A percentile compares a stretch with the other conserved stretches of the same genome.
These are phyloP conservation scores for Kluyveromyces nonfermentans DNA, from an alignment of 805 yeast genomes.

Conservation along the genomic window DNA sequence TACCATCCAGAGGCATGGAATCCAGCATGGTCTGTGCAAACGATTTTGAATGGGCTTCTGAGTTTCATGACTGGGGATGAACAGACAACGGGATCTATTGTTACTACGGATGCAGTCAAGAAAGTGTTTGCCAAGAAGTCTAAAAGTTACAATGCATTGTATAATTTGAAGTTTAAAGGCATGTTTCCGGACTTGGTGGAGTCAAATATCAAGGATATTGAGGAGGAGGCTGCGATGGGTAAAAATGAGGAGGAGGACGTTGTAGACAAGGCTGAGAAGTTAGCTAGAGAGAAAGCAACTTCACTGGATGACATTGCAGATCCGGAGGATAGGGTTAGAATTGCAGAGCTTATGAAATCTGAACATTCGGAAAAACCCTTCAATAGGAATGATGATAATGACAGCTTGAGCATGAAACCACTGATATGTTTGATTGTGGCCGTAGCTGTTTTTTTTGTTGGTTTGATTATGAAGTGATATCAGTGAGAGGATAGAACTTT, in stretches of 20 bases:
- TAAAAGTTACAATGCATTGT: constrained; percentile 46
- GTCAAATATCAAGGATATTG: constrained; percentile 18
- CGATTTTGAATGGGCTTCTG: constrained; percentile 76
- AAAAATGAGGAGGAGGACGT: constrained; percentile 15
- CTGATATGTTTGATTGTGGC: constrained; percentile 28
- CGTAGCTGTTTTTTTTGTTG: constrained; percentile 24
- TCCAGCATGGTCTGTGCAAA: constrained; percentile 91
- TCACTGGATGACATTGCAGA: constrained; percentile 38
- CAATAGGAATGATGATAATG: constrained; percentile 4
- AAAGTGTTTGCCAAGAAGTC: constrained; percentile 49
- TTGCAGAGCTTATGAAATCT: constrained; percentile 22
- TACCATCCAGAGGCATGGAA: constrained; percentile 94
- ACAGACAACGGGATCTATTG: constrained; percentile 72
- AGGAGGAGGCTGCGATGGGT: constrained; percentile 12
- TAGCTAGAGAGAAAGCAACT: constrained; percentile 25
- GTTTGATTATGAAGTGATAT: constrained; percentile 24
- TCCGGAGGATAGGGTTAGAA: constrained; percentile 64
- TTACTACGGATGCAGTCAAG: constrained; percentile 51
- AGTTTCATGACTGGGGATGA: constrained; percentile 91
- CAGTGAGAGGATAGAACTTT: not conserved
- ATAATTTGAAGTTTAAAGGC: constrained; percentile 46
- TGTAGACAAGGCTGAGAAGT: constrained; percentile 16
- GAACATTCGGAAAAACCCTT: constrained; percentile 6
- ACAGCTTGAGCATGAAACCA: constrained; percentile 8
- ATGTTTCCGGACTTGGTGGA: constrained; percentile 64